A percentile compares a stretch with the other conserved stretches of the same genome.
Conservation (phyloP, 441 rosid genomes). For the Brassica balearica region DNA sequence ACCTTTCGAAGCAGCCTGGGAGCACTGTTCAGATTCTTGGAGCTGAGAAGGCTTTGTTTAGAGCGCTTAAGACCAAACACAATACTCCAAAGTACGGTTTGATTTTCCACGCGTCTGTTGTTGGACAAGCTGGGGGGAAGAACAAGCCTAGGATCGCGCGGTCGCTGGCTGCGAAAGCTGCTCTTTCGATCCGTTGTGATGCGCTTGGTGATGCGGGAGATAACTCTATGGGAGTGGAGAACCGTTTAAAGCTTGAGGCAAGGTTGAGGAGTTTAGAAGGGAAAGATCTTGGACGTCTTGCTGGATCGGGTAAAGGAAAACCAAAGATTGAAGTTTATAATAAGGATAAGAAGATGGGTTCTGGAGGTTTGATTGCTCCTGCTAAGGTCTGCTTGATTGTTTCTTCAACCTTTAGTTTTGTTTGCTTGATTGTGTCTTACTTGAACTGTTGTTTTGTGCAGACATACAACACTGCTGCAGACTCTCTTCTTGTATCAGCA, state of each 20-base stretch:
- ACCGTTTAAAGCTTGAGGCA: slow-evolving; percentile 77
- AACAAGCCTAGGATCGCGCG: slow-evolving; percentile 80
- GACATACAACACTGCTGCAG: slow-evolving; percentile 80
- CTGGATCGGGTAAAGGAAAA: slow-evolving; percentile 87
- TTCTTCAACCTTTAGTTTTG: too few species aligned
- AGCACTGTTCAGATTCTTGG: slow-evolving; percentile 92
- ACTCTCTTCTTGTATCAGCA: slow-evolving; percentile 52
- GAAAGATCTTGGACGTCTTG: slow-evolving; percentile 64
- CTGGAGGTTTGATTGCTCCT: slow-evolving; percentile 67
- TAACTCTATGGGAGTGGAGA: slow-evolving; percentile 68
- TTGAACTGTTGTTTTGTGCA: slow-evolving; percentile 35
- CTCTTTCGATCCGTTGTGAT: slow-evolving; percentile 70
- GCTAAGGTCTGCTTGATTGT: slow-evolving; percentile 61
- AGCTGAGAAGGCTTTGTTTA: slow-evolving; percentile 78
- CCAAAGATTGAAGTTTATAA: slow-evolving; percentile 83
- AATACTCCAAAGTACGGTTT: slow-evolving; percentile 82
- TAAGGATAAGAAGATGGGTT: slow-evolving; percentile 72
- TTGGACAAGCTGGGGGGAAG: slow-evolving; percentile 86
- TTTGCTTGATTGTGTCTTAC: too few species aligned
- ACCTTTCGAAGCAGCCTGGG: slow-evolving; percentile 91
- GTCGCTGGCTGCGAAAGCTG: slow-evolving; percentile 84
- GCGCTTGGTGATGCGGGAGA: slow-evolving; percentile 75
- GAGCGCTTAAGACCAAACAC: slow-evolving; percentile 80
- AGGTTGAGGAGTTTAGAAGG: slow-evolving; percentile 80
- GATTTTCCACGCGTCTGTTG: slow-evolving; percentile 79